These are phyloP conservation scores for Ophiosphaerella narmari DNA, from an alignment of 2,329 filamentous ascomycete species.

Conservation along the genomic window DNA sequence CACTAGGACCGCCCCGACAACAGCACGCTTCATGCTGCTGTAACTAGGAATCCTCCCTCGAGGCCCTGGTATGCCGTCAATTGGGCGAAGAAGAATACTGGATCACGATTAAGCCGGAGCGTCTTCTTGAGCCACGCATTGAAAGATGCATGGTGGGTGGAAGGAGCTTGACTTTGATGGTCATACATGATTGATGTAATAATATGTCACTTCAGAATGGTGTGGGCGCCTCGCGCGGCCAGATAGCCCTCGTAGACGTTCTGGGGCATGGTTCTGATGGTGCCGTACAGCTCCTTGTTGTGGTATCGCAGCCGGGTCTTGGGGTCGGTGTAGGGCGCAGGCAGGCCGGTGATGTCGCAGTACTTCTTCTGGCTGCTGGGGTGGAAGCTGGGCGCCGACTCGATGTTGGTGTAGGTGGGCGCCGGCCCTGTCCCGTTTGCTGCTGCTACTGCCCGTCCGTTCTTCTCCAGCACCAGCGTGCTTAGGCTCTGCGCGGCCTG, in stretches of 20 bases:
- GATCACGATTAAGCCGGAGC: slow-evolving; percentile 99
- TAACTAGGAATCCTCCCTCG: slow-evolving; percentile 66
- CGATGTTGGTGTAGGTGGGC: slow-evolving; percentile 94
- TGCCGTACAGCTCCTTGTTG: slow-evolving; percentile 86
- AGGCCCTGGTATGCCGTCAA: slow-evolving; percentile 81
- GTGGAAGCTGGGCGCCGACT: slow-evolving; percentile 84
- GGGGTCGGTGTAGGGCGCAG: slow-evolving; percentile 90
- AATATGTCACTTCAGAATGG: slow-evolving; percentile 76
- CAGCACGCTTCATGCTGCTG: slow-evolving; percentile 56
- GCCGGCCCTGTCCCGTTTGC: slow-evolving; percentile 57
- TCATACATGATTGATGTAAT: slow-evolving; percentile 63
- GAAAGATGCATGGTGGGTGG: slow-evolving; percentile 85
- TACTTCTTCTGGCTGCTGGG: slow-evolving; percentile 82
- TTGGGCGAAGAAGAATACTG: slow-evolving; percentile 70
- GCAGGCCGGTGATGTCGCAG: slow-evolving; percentile 92
- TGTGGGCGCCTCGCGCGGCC: slow-evolving; percentile 88
- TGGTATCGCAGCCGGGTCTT: slow-evolving; percentile 94
- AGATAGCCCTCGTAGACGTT: slow-evolving; percentile 85
- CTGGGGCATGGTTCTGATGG: slow-evolving; percentile 80
- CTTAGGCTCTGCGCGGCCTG: slow-evolving; percentile 86
- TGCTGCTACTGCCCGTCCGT: slow-evolving; percentile 47
- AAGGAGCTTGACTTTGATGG: slow-evolving; percentile 95
- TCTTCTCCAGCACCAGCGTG: slow-evolving; percentile 87
- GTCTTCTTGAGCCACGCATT: slow-evolving; percentile 78
- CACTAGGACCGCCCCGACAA: slow-evolving; percentile 56